phyloP scores from a whole-genome alignment of 352 stramenopile species.

The Globisporangium iwayamae region DNA sequence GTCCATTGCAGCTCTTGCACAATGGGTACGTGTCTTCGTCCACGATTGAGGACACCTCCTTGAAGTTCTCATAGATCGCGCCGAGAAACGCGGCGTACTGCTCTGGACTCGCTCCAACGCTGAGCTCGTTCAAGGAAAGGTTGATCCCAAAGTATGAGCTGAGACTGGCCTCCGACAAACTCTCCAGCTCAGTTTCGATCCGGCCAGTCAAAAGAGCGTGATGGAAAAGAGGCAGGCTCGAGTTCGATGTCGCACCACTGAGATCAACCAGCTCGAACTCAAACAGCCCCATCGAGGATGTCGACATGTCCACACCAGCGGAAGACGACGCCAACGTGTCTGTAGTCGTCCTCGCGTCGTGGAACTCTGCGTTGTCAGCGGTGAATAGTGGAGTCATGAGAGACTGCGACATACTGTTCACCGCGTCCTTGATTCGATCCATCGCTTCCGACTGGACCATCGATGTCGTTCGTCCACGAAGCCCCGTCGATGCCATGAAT shows the following conservation, averaged over 20 bases:
- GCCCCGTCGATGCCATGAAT: conserved; percentile 34
- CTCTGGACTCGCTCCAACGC: conserved; percentile 47
- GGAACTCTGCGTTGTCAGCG: conserved; percentile 82
- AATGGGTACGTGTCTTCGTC: conserved; percentile 79
- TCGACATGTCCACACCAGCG: conserved; percentile 51
- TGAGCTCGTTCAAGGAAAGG: conserved; percentile 78
- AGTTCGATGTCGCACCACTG: conserved; percentile 59
- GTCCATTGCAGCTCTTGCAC: conserved; percentile 54
- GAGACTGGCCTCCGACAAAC: conserved; percentile 45
- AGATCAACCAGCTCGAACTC: conserved; percentile 86
- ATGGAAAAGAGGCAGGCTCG: conserved; percentile 63
- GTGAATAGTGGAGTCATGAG: conserved; percentile 72
- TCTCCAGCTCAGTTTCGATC: conserved; percentile 75
- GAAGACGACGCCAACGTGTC: conserved; percentile 24
- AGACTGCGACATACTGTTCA: conserved; percentile 75
- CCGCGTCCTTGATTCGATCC: conserved; percentile 49
- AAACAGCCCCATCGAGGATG: conserved; percentile 59
- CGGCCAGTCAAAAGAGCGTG: conserved; percentile 72
- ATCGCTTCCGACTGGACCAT: conserved; percentile 38
- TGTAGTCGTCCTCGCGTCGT: conserved; percentile 59
- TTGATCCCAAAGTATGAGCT: conserved; percentile 69
- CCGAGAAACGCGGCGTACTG: conserved; percentile 74
- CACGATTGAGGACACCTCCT: conserved; percentile 69
- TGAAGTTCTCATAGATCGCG: conserved; percentile 88
- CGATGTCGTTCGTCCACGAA: conserved; percentile 16